Base-by-base conservation (phyloP, 2,329 filamentous ascomycete species). In the Pestalotiopsis sp. region DNA sequence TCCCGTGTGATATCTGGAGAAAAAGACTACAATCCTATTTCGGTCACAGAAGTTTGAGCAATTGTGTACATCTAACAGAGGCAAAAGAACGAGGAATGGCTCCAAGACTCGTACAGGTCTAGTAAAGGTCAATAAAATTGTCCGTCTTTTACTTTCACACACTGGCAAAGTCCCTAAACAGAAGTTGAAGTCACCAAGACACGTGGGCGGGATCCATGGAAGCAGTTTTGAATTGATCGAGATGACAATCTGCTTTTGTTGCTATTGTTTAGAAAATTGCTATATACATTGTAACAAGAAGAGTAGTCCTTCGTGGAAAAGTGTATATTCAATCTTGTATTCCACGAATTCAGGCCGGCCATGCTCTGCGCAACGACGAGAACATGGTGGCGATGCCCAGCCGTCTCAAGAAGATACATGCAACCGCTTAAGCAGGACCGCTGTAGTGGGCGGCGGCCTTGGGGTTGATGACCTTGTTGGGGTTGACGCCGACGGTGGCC, bases 361-460 rank as follows among this genome's bases (percentile, higher is more conserved):
- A 59, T 5, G 17, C 4, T 23, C 27, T 31, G 6, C 6, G 5
- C 57, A 31, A 59, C 4, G 57, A 27, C 57, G 13, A 59, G 5
- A 59, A 59, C 14, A 11, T 14, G 20, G 4, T 31, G 57, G 17
- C 17, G 6, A n/a, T n/a, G 45, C 9, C 17, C 20, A 11, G 17
- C 17, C 45, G 45, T 52, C 45, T 20, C 17, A n/a, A 9, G 45
- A 52, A 52, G 11, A 17, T 17, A 7, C 7, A 4, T 52, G 3
- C 5, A 3, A 27, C 27, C 2, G 12, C 23, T 12, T 64, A 64
- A 13, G 65, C 65, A 27, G 65, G 52, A 13, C 65, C 65, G 38
- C 20, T 67, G 65, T 67, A 67, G 31, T 67, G 56, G 6, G 39
- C 73, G 3, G 75, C 74, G 38, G 71, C 68, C 23, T 61, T 69